phyloP scores from a whole-genome alignment of 768 basidiomycete genomes.

The Macrolepiota dolichaula region DNA sequence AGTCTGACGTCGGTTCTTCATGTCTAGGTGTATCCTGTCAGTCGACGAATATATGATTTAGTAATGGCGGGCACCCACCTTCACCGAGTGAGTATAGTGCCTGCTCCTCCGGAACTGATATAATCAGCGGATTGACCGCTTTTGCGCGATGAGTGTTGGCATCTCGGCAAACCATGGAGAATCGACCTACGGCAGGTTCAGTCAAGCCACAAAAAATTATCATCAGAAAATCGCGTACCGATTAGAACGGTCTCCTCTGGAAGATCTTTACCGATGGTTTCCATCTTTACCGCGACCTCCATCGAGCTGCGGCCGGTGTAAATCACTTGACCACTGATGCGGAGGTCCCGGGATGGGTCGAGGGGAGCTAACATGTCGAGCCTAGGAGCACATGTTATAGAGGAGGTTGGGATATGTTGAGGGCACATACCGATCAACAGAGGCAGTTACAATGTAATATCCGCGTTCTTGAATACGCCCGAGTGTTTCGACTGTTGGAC shows the following conservation, averaged over 20 bases:
- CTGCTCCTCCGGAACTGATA: slow-evolving; percentile 60
- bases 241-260: slow-evolving; percentile 63
- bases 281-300: slow-evolving; percentile 88
- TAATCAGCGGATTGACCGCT: slow-evolving; percentile 58
- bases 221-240: slow-evolving; percentile 32
- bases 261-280: slow-evolving; percentile 47
- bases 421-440: slow-evolving; percentile 63
- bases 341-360: slow-evolving; percentile 59
- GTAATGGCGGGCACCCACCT: slow-evolving; percentile 35
- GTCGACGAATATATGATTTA: background rate
- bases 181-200: slow-evolving; percentile 55
- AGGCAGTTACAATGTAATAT: slow-evolving; percentile 82
- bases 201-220: background rate
- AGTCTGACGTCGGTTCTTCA: slow-evolving; percentile 56
- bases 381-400: slow-evolving; percentile 25
- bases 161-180: slow-evolving; percentile 86
- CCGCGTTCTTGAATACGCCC: slow-evolving; percentile 58
- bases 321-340: slow-evolving; percentile 78
- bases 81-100: slow-evolving; percentile 64
- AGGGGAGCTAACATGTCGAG: slow-evolving; percentile 66
- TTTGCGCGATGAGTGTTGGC: slow-evolving; percentile 60
- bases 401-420: background rate
- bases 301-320: slow-evolving; percentile 75
- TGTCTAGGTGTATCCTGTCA: slow-evolving; percentile 33
- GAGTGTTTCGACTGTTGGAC: slow-evolving; percentile 53